Percentiles rank a stretch among this genome's conserved stretches.
phyloP scores from a whole-genome alignment of 129 eudicot species.

The Flaveria brownii region DNA sequence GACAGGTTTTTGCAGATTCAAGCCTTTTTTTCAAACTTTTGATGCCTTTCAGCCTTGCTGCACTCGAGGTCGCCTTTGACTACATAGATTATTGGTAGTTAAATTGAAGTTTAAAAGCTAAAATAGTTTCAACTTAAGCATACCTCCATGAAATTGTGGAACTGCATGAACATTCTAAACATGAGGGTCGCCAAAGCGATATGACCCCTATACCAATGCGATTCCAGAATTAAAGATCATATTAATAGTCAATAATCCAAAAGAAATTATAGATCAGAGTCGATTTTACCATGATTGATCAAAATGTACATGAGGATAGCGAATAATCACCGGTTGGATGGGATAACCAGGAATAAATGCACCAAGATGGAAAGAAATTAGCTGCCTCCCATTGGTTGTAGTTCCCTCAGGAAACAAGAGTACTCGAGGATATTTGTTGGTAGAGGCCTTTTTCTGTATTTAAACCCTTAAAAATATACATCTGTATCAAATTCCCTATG shows the following conservation, averaged over 20 bases:
- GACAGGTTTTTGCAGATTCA: too few relatives aligned
- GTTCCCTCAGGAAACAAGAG: conserved; percentile 99
- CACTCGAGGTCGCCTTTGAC: too few relatives aligned
- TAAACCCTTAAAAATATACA: conserved; percentile 77
- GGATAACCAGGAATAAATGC: conserved; percentile 94
- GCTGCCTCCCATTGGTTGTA: conserved; percentile 80
- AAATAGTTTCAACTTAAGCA: background rate
- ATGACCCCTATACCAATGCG: conserved; percentile 64
- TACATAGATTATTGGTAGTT: too few relatives aligned
- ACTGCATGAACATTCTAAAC: conserved; percentile 97
- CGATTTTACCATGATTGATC: conserved; percentile 87
- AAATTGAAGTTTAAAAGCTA: background rate
- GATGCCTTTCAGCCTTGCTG: too few relatives aligned
- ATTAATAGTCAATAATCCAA: background rate
- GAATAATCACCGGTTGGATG: conserved; percentile 87
- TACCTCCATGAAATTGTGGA: conserved; percentile 99
- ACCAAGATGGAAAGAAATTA: conserved; percentile 92
- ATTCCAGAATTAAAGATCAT: conserved; percentile 17
- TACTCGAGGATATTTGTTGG: conserved; percentile 71
- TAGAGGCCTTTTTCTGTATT: conserved; percentile 96
- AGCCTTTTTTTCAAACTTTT: too few relatives aligned
- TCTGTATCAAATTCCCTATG: conserved; percentile 92
- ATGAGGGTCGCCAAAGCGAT: conserved; percentile 67
- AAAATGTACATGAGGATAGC: conserved; percentile 93
- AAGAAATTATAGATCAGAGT: background rate